Evolutionary conservation across 2,329 filamentous ascomycete species (phyloP).

Genomic region (Aspergillus sp.): DNA sequence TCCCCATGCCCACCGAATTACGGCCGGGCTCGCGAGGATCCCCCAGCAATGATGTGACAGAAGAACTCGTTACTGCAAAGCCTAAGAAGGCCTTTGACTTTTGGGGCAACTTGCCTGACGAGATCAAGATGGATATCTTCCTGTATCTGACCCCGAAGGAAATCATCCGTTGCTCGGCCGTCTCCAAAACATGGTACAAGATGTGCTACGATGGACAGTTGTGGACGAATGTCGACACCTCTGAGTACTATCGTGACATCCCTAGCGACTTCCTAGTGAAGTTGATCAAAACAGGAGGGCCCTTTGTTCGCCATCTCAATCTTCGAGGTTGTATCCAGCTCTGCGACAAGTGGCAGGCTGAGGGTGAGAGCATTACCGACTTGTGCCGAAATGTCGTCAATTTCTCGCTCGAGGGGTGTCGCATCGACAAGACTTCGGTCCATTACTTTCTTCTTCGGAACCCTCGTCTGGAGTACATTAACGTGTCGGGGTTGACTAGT

Average conservation of each 20-base stretch:
- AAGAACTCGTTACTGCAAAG: constrained; percentile 24
- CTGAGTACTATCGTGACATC: constrained; percentile 84
- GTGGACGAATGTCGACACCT: constrained; percentile 81
- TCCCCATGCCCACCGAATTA: constrained; percentile 64
- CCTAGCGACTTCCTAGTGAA: constrained; percentile 78
- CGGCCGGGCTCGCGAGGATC: constrained; percentile 48
- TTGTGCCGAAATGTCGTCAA: constrained; percentile 84
- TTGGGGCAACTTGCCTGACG: constrained; percentile 78
- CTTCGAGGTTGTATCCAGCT: constrained; percentile 88
- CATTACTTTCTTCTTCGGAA: constrained; percentile 80
- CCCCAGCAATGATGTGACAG: constrained; percentile 16
- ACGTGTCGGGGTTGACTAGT: constrained; percentile 76
- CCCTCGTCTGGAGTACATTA: constrained; percentile 74
- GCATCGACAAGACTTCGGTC: constrained; percentile 75
- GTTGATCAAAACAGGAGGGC: constrained; percentile 80
- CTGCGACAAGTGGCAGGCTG: constrained; percentile 73
- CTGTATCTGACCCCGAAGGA: constrained; percentile 75
- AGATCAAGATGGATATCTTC: constrained; percentile 77
- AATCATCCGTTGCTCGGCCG: constrained; percentile 72
- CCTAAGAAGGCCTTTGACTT: constrained; percentile 58
- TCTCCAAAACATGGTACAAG: constrained; percentile 74
- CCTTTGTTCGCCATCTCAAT: constrained; percentile 88
- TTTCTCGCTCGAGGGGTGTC: constrained; percentile 84
- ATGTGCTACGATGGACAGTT: constrained; percentile 94
- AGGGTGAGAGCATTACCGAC: constrained; percentile 68